Conservation (phyloP, 257 asterid genomes). For the Petrea volubilis region DNA sequence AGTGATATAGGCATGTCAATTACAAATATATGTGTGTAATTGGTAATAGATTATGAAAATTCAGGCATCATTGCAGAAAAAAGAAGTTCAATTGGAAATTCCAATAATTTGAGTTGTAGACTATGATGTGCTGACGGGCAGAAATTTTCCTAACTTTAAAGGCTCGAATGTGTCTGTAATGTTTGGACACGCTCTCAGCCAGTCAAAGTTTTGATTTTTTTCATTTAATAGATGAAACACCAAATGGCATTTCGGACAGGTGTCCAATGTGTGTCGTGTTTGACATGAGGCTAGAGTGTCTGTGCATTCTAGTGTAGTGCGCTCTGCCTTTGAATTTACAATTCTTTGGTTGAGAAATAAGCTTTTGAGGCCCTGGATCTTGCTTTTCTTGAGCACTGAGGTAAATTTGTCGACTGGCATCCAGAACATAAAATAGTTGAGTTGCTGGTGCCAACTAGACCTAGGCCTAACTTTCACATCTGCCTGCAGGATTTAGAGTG, state of each 20-base stretch:
- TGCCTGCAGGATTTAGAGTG: background rate
- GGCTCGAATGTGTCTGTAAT: background rate
- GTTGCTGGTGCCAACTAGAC: background rate
- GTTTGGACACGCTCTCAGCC: background rate
- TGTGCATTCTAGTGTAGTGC: background rate
- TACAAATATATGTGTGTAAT: background rate
- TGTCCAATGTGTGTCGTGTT: background rate
- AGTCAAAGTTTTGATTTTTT: background rate
- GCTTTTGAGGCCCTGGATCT: background rate
- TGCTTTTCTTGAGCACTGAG: background rate
- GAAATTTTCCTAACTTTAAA: background rate
- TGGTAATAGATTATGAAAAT: background rate
- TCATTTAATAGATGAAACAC: background rate
- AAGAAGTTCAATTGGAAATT: background rate
- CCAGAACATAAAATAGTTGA: background rate
- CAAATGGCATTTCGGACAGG: background rate
- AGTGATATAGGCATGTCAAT: too few species aligned
- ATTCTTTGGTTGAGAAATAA: background rate
- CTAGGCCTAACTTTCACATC: background rate
- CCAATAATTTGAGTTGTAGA: background rate
- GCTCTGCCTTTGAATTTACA: constrained; percentile 1
- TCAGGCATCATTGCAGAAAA: background rate
- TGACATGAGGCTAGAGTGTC: background rate
- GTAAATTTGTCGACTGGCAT: background rate
- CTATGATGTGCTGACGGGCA: background rate